A percentile compares a stretch with the other conserved stretches of the same genome.
phyloP scores from a whole-genome alignment of 2,329 filamentous ascomycete genomes.

The Trichoderma lentiforme region DNA sequence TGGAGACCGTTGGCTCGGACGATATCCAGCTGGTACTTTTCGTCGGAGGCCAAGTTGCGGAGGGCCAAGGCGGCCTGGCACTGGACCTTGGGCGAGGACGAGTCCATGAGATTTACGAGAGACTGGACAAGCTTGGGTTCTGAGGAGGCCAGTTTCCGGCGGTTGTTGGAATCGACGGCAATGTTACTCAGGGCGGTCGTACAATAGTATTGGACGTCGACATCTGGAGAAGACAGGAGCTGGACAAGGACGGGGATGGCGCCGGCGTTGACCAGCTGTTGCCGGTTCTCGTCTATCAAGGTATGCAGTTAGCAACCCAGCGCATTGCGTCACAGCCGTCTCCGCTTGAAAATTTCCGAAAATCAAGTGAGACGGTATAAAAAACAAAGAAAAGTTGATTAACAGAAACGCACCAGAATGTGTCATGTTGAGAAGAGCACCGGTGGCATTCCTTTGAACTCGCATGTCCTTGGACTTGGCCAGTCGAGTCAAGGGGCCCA shows the following conservation, averaged over 20 bases:
- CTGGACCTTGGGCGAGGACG: conserved; percentile 93
- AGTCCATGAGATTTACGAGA: conserved; percentile 94
- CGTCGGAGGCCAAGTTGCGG: conserved; percentile 92
- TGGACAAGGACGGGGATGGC: conserved; percentile 98
- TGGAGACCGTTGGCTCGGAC: conserved; percentile 82
- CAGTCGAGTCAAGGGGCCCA: conserved; percentile 83
- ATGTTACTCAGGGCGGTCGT: conserved; percentile 98
- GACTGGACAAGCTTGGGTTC: conserved; percentile 91
- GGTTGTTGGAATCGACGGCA: conserved; percentile 86
- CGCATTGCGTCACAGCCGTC: not conserved
- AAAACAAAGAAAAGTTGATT: conserved; percentile 4
- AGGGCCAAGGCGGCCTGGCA: conserved; percentile 94
- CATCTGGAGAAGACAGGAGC: conserved; percentile 85
- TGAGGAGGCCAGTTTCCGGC: conserved; percentile 84
- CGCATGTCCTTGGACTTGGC: conserved; percentile 99
- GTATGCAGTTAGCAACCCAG: not conserved
- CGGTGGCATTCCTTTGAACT: conserved; percentile 95
- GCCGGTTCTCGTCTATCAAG: conserved; percentile 82
- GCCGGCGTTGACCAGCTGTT: conserved; percentile 94
- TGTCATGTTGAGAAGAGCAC: conserved; percentile 96
- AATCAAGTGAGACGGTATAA: not conserved
- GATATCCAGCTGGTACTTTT: conserved; percentile 98
- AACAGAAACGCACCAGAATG: conserved; percentile 71
- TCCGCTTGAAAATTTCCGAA: not conserved
- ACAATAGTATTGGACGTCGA: conserved; percentile 99